A percentile compares a stretch with the other conserved stretches of the same genome.
These are phyloP conservation scores for Kodamaea fungicola DNA, from an alignment of 1,139 yeast genomes.

Conservation along the genomic window DNA sequence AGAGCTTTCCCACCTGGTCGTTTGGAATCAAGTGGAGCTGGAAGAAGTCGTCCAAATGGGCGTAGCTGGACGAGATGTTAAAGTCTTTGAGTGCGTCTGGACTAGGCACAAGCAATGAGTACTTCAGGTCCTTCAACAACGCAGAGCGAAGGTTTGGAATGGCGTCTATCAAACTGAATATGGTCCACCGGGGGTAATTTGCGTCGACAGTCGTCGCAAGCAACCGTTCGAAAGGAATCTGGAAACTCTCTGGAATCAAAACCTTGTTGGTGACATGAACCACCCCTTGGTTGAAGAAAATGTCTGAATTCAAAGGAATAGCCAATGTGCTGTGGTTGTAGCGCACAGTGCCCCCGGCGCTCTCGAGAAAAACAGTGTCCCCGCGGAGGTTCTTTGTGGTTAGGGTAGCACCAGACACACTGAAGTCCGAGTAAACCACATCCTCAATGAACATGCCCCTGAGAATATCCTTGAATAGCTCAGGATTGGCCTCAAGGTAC, in stretches of 20 bases:
- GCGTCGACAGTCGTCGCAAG: conserved; percentile 46
- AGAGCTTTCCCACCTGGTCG: conserved; percentile 33
- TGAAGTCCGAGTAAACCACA: conserved; percentile 65
- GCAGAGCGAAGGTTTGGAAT: conserved; percentile 25
- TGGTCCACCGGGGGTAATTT: conserved; percentile 33
- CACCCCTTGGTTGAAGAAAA: conserved; percentile 81
- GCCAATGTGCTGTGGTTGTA: conserved; percentile 27
- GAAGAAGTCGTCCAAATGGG: conserved; percentile 52
- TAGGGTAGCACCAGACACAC: conserved; percentile 20
- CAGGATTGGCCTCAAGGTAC: conserved; percentile 52
- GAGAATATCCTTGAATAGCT: conserved; percentile 50
- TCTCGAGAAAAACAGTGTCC: conserved; percentile 22
- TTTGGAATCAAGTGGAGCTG: conserved; percentile 69
- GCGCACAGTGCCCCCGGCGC: conserved; percentile 20
- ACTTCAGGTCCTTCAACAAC: conserved; percentile 25
- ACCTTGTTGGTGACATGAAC: conserved; percentile 65
- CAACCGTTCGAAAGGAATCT: conserved; percentile 55
- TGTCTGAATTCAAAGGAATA: conserved; percentile 53
- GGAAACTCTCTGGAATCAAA: conserved; percentile 54
- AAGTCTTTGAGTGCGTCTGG: conserved; percentile 51
- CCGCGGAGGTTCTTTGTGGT: conserved; percentile 37
- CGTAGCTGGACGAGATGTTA: conserved; percentile 45
- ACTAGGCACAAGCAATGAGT: conserved; percentile 75
- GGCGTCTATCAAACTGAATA: conserved; percentile 47
- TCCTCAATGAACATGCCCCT: conserved; percentile 60